phyloP scores from a whole-genome alignment of 768 basidiomycete genomes.

The Kwoniella pini region DNA sequence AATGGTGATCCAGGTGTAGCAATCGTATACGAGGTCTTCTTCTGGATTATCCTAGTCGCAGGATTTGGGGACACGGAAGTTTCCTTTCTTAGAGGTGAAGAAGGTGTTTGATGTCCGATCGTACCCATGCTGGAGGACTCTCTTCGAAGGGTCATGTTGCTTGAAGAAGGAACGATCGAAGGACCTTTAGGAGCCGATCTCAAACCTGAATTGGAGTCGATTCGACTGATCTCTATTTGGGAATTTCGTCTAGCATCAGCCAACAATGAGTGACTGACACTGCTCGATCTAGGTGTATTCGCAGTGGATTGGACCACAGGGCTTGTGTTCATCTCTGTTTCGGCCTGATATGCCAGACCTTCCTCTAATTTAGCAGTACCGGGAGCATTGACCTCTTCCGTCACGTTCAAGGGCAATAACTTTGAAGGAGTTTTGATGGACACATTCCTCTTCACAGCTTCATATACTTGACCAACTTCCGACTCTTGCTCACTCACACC shows the following conservation, averaged over 20 bases:
- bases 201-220: neutral
- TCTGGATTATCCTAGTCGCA: slow-evolving; percentile 14
- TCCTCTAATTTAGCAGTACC: neutral
- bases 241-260: slow-evolving; percentile 11
- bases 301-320: neutral
- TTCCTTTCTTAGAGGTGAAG: slow-evolving; percentile 25
- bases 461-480: slow-evolving; percentile 41
- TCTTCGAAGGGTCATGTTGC: neutral
- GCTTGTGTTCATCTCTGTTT: no score
- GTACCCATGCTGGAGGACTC: slow-evolving; percentile 1
- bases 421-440: slow-evolving; percentile 29
- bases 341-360: no score
- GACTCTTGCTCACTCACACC: slow-evolving; percentile 28
- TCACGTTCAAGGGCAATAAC: slow-evolving; percentile 13
- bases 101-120: neutral
- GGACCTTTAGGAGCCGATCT: neutral
- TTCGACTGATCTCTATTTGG: neutral
- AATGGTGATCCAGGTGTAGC: slow-evolving; percentile 29
- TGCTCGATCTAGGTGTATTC: neutral
- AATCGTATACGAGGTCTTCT: slow-evolving; percentile 34
- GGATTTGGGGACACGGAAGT: neutral
- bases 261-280: slow-evolving; percentile 15
- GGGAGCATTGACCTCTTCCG: neutral
- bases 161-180: neutral
- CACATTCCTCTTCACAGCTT: slow-evolving; percentile 42